Evolutionary conservation across 768 basidiomycete species (phyloP).

Genomic region (Lactarius indigo): DNA sequence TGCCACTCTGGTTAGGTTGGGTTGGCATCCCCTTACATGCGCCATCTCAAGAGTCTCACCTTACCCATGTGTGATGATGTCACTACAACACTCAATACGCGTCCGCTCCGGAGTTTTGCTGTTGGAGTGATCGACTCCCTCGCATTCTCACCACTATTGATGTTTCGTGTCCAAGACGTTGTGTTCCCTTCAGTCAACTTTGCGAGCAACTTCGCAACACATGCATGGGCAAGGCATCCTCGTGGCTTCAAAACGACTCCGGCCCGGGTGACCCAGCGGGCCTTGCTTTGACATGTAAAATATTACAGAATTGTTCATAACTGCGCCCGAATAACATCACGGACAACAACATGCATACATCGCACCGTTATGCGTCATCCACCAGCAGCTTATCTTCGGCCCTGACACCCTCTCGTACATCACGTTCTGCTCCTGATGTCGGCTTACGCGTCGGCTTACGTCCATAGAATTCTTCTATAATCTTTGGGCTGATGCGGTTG

Average conservation of each 20-base stretch:
- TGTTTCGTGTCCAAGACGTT: background rate
- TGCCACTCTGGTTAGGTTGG: constrained; percentile 10
- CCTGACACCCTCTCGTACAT: constrained; percentile 36
- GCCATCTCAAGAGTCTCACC: background rate
- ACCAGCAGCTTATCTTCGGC: constrained; percentile 61
- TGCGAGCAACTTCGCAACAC: background rate
- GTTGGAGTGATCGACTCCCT: constrained; percentile 1
- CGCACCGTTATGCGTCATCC: constrained; percentile 40
- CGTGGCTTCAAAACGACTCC: background rate
- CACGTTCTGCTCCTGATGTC: constrained; percentile 42
- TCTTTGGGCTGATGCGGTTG: constrained; percentile 97
- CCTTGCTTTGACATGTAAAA: background rate
- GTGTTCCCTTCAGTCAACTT: background rate
- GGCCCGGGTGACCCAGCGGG: background rate
- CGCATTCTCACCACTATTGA: background rate
- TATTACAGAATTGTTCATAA: constrained; percentile 12
- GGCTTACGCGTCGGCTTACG: constrained; percentile 73
- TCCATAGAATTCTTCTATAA: constrained; percentile 89
- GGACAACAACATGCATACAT: constrained; percentile 4
- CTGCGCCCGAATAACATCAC: constrained; percentile 24
- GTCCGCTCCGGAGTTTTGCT: constrained; percentile 10
- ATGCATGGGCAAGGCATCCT: background rate
- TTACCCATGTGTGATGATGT: constrained; percentile 22
- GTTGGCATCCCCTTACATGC: constrained; percentile 9
- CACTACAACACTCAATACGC: constrained; percentile 16